These are phyloP conservation scores for Penicillium hesseltinei DNA, from an alignment of 2,329 filamentous ascomycete species.

Conservation along the genomic window DNA sequence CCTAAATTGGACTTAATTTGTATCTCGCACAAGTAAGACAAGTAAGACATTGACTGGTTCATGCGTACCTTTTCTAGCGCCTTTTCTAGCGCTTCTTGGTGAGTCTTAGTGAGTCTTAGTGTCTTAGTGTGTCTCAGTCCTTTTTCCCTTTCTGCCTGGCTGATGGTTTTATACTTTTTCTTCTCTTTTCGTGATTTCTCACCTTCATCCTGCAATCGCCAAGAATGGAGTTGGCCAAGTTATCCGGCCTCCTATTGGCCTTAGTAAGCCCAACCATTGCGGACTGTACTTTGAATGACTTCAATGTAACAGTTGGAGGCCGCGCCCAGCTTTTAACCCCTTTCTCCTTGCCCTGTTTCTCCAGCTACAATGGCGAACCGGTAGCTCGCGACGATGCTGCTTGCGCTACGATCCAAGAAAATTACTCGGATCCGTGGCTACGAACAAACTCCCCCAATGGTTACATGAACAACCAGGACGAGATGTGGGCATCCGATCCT, in stretches of 20 bases:
- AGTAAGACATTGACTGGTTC: not conserved
- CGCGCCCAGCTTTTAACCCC: not conserved
- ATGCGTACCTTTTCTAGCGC: not conserved
- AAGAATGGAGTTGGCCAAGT: not conserved
- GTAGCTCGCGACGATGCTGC: not conserved
- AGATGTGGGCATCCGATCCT: constrained; percentile 22
- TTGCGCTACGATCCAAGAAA: not conserved
- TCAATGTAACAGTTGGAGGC: not conserved
- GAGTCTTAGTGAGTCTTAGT: not conserved
- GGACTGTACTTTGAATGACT: not conserved
- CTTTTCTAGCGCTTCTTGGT: not conserved
- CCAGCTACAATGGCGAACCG: not conserved
- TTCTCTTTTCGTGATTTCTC: no score
- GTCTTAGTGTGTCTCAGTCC: not conserved
- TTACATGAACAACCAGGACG: constrained; percentile 24
- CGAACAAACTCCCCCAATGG: constrained; percentile 19
- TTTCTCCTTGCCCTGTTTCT: not conserved
- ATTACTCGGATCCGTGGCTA: constrained; percentile 13
- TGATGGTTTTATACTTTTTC: not conserved
- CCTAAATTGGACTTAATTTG: not conserved
- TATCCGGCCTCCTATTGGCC: not conserved
- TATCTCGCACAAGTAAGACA: not conserved
- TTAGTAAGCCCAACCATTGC: not conserved
- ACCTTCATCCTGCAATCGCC: not conserved
- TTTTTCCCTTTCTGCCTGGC: not conserved